Evolutionary conservation across 352 stramenopile species (phyloP).

Genomic region (Pythium brassicae): DNA sequence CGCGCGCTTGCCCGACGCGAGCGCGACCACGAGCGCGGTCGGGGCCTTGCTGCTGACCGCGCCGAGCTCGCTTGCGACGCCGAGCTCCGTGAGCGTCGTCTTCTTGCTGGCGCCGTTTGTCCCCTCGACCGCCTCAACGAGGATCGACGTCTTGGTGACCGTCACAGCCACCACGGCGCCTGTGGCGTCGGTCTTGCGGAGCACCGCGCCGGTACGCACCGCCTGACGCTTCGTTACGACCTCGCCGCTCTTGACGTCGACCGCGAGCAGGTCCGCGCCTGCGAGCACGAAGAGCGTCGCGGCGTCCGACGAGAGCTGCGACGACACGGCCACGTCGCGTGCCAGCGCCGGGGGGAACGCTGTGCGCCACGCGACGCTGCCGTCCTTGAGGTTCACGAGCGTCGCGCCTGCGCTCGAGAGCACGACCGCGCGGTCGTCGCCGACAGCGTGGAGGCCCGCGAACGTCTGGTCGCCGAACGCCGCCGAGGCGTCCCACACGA

Average conservation of each 20-base stretch:
- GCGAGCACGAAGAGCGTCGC: conserved; percentile 46
- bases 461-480: conserved; percentile 26
- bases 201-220: conserved; percentile 5
- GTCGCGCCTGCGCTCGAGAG: conserved; percentile 36
- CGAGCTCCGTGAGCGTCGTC: conserved; percentile 7
- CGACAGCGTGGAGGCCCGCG: conserved; percentile 34
- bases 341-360: conserved; percentile 28
- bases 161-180: conserved; percentile 16
- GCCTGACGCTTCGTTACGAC: conserved; percentile 4
- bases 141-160: conserved; percentile 7
- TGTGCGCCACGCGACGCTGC: conserved; percentile 34
- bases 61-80: conserved; percentile 23
- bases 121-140: conserved; percentile 15
- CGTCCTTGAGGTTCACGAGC: conserved; percentile 61
- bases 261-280: conserved; percentile 29
- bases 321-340: conserved; percentile 19
- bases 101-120: conserved; percentile 2
- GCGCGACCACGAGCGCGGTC: conserved; percentile 40
- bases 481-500: conserved; percentile 65
- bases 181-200: conserved; percentile 13
- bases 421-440: conserved; percentile 45
- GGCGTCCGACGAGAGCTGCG: conserved; percentile 45
- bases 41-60: conserved; percentile 36
- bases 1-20: conserved; percentile 54
- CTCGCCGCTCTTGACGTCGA: conserved; percentile 32